Evolutionary conservation across 108 stramenopile species (phyloP).

Genomic region (Cafeteria roenbergensis): DNA sequence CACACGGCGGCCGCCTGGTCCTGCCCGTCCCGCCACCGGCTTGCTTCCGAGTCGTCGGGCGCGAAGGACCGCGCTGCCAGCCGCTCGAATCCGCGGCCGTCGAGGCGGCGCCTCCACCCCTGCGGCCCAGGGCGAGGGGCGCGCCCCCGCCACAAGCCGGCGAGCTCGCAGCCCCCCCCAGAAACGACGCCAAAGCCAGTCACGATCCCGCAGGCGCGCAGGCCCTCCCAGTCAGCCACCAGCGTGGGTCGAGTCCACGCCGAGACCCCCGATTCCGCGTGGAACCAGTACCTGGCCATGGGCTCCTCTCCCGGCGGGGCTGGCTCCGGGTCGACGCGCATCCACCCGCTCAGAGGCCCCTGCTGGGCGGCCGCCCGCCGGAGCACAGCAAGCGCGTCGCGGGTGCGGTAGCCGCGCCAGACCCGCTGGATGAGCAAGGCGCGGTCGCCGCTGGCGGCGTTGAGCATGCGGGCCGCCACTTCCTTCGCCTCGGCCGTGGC

Average conservation of each 20-base stretch:
- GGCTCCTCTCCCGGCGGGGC: too few species aligned
- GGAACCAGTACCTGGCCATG: not conserved
- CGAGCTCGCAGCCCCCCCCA: not conserved
- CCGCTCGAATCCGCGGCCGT: not conserved
- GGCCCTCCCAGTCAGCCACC: not conserved
- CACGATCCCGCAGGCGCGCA: not conserved
- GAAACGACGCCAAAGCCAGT: not conserved
- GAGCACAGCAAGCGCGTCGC: not conserved
- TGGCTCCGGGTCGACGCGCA: not conserved
- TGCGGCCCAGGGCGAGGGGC: not conserved
- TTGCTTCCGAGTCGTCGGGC: not conserved
- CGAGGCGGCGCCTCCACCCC: not conserved
- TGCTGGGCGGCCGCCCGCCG: not conserved
- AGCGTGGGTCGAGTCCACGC: not conserved
- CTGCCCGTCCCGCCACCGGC: not conserved
- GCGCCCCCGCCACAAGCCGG: not conserved
- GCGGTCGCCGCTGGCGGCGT: not conserved
- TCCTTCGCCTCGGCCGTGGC: not conserved
- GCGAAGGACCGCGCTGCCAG: not conserved
- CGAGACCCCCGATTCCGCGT: not conserved
- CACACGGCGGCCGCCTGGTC: not conserved
- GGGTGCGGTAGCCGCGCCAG: not conserved
- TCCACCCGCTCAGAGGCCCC: not conserved
- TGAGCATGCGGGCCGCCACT: not conserved
- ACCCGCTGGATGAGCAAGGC: not conserved